phyloP scores from a whole-genome alignment of 208 protist species.

The Borovskyia barvae region DNA sequence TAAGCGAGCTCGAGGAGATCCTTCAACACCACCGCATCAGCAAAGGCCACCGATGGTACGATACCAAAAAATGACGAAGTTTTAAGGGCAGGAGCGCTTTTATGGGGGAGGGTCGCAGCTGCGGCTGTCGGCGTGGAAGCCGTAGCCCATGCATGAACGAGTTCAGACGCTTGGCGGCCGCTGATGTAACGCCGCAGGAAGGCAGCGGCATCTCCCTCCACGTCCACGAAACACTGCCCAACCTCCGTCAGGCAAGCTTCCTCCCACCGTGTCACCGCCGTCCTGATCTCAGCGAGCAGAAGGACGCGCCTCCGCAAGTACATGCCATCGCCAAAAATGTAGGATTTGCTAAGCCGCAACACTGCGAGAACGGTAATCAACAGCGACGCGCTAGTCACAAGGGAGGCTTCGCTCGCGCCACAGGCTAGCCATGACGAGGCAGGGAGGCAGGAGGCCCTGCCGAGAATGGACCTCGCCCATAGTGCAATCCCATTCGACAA shows the following conservation, averaged over 20 bases:
- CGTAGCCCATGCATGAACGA: background rate
- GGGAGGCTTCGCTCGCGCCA: too few species aligned
- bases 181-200: conserved; percentile 1
- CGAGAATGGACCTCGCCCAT: too few species aligned
- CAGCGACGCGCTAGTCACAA: conserved; percentile 3
- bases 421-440: too few species aligned
- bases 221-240: conserved; percentile 12
- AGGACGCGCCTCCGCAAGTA: conserved; percentile 39
- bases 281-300: conserved; percentile 22
- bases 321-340: conserved; percentile 20
- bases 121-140: background rate
- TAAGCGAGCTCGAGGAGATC: conserved; percentile 29
- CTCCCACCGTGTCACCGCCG: conserved; percentile 43
- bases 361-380: conserved; percentile 11
- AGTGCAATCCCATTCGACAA: too few species aligned
- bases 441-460: too few species aligned
- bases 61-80: conserved; percentile 29
- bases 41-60: conserved; percentile 28
- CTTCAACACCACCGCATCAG: conserved; percentile 19
- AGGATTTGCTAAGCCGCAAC: conserved; percentile 12
- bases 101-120: background rate
- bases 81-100: background rate
- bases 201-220: background rate
- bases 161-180: background rate
- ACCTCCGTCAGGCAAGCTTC: conserved; percentile 34